Base-by-base conservation (phyloP, 139 green algal genomes). In the Micractinium conductrix region DNA sequence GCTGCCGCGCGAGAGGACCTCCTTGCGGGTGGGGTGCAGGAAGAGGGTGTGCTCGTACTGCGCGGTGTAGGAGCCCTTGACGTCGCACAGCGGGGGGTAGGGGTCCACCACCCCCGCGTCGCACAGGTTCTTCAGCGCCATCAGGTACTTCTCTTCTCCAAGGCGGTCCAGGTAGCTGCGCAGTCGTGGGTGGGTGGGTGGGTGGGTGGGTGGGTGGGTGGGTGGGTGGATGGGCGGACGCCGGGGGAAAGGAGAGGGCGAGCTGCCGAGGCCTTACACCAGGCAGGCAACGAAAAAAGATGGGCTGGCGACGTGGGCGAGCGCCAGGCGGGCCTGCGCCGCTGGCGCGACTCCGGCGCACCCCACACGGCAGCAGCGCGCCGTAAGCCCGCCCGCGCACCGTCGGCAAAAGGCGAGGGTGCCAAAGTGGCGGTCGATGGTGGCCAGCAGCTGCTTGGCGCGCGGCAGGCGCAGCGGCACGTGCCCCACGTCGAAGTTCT, bases 41-140 rank as follows among this genome's bases (percentile, higher is more conserved):
- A 97, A 97, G 74, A 99, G 84, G 6, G 97, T 99, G 93, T 99
- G 97, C 93, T 99, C 97, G 71, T 95, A 99, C 90, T 99, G 80
- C 21, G 97, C 97, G 24, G 96, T 93, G 83, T 99, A 99, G 72
- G 83, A 95, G 60, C 96, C 96, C 91, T 97, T 98, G 83, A 87
- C 87, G 88, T 99, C 97, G 76, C 90, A 95, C 72, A 99, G 93
- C 10, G 97, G 97, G 2, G 97, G 97, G 92, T 99, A 99, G 10
- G 97, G 91, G 87, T 98, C 93, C 42, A 99, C 90, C 17, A 99
- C 91, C 14, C 96, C 95, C 16, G 90, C 91, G 79, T 99, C 97
- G 14, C 76, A 98, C 53, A 99, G 90, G 87, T 97, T 99, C 90
- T 98, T 99, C 28, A 99, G 92, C 24, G 97, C 97, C 96, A 99